These are phyloP conservation scores for Halophytophthora batemanensis DNA, from an alignment of 352 stramenopile species.

Conservation along the genomic window DNA sequence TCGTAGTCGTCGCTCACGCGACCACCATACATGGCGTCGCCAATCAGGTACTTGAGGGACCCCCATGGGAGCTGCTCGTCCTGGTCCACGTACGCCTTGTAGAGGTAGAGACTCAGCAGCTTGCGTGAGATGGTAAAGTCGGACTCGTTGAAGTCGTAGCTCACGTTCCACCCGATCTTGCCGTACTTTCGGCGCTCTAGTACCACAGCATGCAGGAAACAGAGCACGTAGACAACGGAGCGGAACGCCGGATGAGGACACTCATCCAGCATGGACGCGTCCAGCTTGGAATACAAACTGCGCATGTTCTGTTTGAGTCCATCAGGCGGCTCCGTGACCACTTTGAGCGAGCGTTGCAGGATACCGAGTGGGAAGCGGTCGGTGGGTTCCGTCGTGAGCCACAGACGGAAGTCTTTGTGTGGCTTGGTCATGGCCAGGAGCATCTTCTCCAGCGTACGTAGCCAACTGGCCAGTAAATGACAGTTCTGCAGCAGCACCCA, in stretches of 20 bases:
- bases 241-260: constrained; percentile 91
- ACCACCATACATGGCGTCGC: constrained; percentile 96
- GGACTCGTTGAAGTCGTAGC: constrained; percentile 97
- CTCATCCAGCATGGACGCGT: constrained; percentile 89
- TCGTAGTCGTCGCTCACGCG: constrained; percentile 96
- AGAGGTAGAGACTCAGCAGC: constrained; percentile 91
- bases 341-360: constrained; percentile 93
- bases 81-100: constrained; percentile 90
- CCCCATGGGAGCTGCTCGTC: constrained; percentile 95
- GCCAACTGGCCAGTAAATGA: constrained; percentile 92
- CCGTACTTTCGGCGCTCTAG: constrained; percentile 95
- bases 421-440: constrained; percentile 89
- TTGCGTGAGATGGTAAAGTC: constrained; percentile 94
- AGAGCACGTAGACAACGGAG: constrained; percentile 94
- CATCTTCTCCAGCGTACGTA: constrained; percentile 92
- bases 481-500: constrained; percentile 96
- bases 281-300: constrained; percentile 90
- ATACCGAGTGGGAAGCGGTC: constrained; percentile 95
- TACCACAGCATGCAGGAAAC: constrained; percentile 94
- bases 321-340: constrained; percentile 95
- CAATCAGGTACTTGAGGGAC: constrained; percentile 94
- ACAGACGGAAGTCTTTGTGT: constrained; percentile 94
- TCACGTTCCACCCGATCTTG: constrained; percentile 97
- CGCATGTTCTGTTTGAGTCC: constrained; percentile 97
- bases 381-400: constrained; percentile 94